Conservation (phyloP, 2,329 filamentous ascomycete genomes). For the Thyridium curvatum region DNA sequence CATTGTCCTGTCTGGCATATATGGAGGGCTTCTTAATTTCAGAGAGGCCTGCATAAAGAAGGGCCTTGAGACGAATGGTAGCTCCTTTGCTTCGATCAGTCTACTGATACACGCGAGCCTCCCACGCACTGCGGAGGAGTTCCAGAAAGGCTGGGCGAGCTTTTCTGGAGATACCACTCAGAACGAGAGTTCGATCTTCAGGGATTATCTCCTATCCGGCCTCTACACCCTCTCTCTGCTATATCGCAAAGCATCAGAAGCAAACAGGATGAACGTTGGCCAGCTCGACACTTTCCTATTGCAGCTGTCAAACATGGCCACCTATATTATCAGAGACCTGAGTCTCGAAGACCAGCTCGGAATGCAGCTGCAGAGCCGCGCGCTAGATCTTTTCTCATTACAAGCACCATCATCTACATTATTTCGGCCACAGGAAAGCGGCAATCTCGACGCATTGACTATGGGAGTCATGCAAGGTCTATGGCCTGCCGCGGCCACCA, state of each 20-base stretch:
- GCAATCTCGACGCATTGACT: conserved; percentile 12
- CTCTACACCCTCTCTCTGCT: no score
- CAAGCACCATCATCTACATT: conserved; percentile 1
- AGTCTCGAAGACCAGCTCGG: conserved; percentile 16
- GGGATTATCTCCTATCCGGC: no score
- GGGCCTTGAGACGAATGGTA: no score
- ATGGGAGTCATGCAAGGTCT: conserved; percentile 21
- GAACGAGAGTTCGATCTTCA: no score
- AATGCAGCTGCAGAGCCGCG: conserved; percentile 13
- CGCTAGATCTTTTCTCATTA: conserved; percentile 16
- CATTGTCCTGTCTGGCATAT: conserved; percentile 28
- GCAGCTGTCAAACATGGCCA: conserved; percentile 19
- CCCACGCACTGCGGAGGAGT: conserved; percentile 3
- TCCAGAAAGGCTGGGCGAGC: conserved; percentile 5
- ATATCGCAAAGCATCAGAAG: background rate
- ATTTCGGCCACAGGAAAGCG: conserved; percentile 10
- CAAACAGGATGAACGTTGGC: background rate
- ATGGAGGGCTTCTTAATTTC: conserved; percentile 20
- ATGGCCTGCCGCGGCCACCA: conserved; percentile 15
- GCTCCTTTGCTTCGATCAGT: no score
- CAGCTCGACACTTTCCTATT: conserved; percentile 4
- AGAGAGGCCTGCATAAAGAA: conserved; percentile 27
- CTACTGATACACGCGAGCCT: no score
- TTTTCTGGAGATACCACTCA: no score
- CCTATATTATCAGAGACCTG: conserved; percentile 18